Conservation (phyloP, 2,329 filamentous ascomycete genomes). For the Huntiella abstrusa region DNA sequence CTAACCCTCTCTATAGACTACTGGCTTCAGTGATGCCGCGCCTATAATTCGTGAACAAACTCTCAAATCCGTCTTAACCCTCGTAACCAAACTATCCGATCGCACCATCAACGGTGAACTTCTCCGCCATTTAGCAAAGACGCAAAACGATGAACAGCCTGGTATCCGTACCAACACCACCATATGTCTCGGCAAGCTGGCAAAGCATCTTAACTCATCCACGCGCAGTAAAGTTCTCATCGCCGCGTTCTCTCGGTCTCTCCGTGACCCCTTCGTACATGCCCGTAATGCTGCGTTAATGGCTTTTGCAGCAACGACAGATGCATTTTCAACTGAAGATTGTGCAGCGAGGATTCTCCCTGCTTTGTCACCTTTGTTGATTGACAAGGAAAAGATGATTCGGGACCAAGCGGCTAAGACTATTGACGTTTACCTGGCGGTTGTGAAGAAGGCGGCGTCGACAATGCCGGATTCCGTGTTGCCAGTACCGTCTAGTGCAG, state of each 20-base stretch:
- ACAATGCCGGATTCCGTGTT: constrained; percentile 65
- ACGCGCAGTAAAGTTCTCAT: constrained; percentile 78
- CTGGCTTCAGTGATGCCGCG: constrained; percentile 80
- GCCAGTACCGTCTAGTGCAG: constrained; percentile 38
- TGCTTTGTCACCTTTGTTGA: constrained; percentile 60
- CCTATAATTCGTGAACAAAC: constrained; percentile 91
- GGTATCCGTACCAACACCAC: constrained; percentile 97
- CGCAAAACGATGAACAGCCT: constrained; percentile 91
- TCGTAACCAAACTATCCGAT: constrained; percentile 80
- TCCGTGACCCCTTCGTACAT: constrained; percentile 88
- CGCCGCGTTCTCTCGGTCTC: constrained; percentile 74
- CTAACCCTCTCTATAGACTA: constrained; percentile 35
- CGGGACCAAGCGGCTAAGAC: constrained; percentile 84
- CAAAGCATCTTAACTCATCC: constrained; percentile 62
- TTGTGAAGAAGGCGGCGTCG: constrained; percentile 59
- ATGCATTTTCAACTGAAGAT: constrained; percentile 79
- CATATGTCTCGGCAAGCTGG: constrained; percentile 91
- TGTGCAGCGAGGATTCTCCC: constrained; percentile 71
- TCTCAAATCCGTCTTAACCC: constrained; percentile 74
- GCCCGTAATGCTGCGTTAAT: constrained; percentile 77
- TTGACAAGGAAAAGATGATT: constrained; percentile 91
- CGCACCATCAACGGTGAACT: constrained; percentile 86
- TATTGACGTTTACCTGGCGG: constrained; percentile 66
- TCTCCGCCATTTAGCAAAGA: constrained; percentile 77
- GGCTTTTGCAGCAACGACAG: constrained; percentile 66